Evolutionary conservation across 2,329 filamentous ascomycete species (phyloP), one percentile per base, ranked within the genome.

Genomic region (Pochonia chlamydosporia): DNA sequence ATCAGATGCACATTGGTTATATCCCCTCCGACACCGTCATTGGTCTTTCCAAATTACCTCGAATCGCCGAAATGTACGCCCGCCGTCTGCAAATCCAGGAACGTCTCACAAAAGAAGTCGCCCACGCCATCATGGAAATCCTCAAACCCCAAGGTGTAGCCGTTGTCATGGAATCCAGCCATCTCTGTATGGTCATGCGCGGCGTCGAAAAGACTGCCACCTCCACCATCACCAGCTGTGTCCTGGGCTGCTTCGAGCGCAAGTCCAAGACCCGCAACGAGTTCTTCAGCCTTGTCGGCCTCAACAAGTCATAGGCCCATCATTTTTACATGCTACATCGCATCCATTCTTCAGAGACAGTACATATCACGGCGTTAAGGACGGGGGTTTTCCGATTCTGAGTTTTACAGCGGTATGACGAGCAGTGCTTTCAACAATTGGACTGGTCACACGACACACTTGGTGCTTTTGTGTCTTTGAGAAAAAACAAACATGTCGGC

Each of bases 111-210:
- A 95, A 95, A 66, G 91, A 99, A 66, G 91, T 99, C 13, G 93
- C 93, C 18, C 81, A 96, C 52, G 92, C 93, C 14, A 85, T 99
- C 52, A 90, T 90, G 63, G 91, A 97, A 61, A 84, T 97, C 11
- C 76, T 99, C 41, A 87, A 95, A 64, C 93, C 93, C 2, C 89
- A 95, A 63, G 93, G 93, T 40, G 92, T 99, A 2, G 92, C 89
- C 18, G 93, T 99, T 3, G 92, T 99, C 50, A 96, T 99, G 85
- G 93, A 99, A 63, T 95, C 89, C 13, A 91, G 83, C 61, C 93
- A 99, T 70, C 74, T 97, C 40, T 99, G 93, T 74, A 99, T 97
- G 92, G 90, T 96, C 14, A 97, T 96, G 91, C 82, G 93, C 40
- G 93, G 93, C n/a, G 92, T 99, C 9, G 82, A 96, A 64, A 96